phyloP scores from a whole-genome alignment of 1,284 basidiomycete species.

The Ceratobasidium sp. region DNA sequence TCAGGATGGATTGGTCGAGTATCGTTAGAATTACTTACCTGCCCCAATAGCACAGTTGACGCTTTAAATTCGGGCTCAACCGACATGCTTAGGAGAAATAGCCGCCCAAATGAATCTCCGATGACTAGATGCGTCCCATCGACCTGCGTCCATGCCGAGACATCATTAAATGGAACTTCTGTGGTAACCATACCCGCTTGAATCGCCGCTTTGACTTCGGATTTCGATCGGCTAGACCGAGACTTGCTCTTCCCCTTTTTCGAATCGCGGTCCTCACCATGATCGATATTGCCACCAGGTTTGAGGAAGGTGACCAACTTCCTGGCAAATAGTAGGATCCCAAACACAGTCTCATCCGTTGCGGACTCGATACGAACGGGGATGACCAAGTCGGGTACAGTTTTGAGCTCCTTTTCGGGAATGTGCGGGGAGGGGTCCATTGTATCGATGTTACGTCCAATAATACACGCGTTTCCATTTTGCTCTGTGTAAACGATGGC shows the following conservation, averaged over 20 bases:
- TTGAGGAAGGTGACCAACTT: constrained; percentile 47
- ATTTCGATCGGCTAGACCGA: constrained; percentile 22
- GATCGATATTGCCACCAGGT: constrained; percentile 45
- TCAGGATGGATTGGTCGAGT: constrained; percentile 18
- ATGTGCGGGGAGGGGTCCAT: constrained; percentile 52
- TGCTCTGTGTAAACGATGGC: constrained; percentile 74
- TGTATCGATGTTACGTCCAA: constrained; percentile 63
- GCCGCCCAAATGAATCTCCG: constrained; percentile 78
- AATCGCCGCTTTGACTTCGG: constrained; percentile 57
- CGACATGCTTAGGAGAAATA: constrained; percentile 66
- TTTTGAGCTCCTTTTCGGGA: constrained; percentile 41
- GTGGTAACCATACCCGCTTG: constrained; percentile 22
- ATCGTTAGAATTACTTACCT: constrained; percentile 56
- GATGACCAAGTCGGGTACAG: constrained; percentile 52
- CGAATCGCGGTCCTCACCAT: constrained; percentile 59
- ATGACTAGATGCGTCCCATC: constrained; percentile 63
- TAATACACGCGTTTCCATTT: constrained; percentile 63
- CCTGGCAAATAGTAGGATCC: constrained; percentile 26
- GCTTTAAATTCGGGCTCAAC: constrained; percentile 54
- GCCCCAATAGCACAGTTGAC: constrained; percentile 72
- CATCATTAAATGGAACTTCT: constrained; percentile 14
- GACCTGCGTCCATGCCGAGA: constrained; percentile 41
- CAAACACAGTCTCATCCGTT: constrained; percentile 2
- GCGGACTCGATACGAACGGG: constrained; percentile 39
- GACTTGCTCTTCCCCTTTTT: constrained; percentile 67